phyloP scores from a whole-genome alignment of 2,329 filamentous ascomycete species.

The Hysterium pulicare region DNA sequence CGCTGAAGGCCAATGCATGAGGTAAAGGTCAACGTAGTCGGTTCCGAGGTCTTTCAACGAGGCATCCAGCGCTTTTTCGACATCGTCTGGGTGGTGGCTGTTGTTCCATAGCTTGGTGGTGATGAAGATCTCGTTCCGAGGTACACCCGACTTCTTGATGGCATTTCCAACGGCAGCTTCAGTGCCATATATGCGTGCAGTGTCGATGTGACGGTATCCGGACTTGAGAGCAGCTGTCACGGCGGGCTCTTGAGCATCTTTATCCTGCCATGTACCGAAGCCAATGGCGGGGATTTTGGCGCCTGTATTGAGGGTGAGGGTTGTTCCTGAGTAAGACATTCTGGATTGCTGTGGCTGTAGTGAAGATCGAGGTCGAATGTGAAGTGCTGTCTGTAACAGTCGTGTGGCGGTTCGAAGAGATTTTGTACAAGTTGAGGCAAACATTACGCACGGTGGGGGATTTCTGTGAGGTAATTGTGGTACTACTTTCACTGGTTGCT shows the following conservation, averaged over 20 bases:
- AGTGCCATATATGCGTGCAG: slow-evolving; percentile 50
- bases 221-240: slow-evolving; percentile 61
- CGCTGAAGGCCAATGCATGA: slow-evolving; percentile 57
- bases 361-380: background rate
- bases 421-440: background rate
- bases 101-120: slow-evolving; percentile 68
- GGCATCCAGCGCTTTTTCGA: slow-evolving; percentile 41
- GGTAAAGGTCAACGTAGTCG: slow-evolving; percentile 15
- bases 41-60: slow-evolving; percentile 35
- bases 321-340: slow-evolving; percentile 35
- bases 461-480: too few relatives aligned
- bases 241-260: slow-evolving; percentile 35
- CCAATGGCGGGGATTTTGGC: slow-evolving; percentile 75
- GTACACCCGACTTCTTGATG: slow-evolving; percentile 57
- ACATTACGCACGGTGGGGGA: background rate
- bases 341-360: slow-evolving; percentile 16
- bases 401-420: background rate
- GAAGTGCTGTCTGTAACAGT: background rate
- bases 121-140: slow-evolving; percentile 57
- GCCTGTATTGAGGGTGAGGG: slow-evolving; percentile 61
- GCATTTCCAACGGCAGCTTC: slow-evolving; percentile 64
- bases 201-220: slow-evolving; percentile 57
- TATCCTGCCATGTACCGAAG: slow-evolving; percentile 47
- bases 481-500: too few relatives aligned
- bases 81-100: slow-evolving; percentile 44